Percentiles rank a stretch among this genome's conserved stretches.
Conservation (phyloP, 2,329 filamentous ascomycete species). For the Fusarium clavum region DNA sequence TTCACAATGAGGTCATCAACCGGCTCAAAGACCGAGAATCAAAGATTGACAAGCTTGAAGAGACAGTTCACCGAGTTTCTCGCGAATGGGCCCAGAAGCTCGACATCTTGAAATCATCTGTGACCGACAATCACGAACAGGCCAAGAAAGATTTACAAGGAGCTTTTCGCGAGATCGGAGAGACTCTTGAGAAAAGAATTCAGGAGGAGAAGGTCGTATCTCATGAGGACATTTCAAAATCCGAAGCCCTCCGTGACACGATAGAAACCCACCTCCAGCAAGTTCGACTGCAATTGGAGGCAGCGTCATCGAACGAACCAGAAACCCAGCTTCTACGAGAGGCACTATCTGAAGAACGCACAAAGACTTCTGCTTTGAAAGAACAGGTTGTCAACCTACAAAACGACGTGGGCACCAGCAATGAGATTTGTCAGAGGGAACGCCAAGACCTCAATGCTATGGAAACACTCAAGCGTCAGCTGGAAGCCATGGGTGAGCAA, state of each 20-base stretch:
- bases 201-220: conserved; percentile 36
- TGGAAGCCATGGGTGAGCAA: conserved; percentile 41
- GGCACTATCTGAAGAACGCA: conserved; percentile 25
- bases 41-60: conserved; percentile 39
- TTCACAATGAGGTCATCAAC: conserved; percentile 31
- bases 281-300: conserved; percentile 32
- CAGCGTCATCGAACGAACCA: neutral
- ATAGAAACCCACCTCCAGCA: conserved; percentile 41
- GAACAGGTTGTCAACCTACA: conserved; percentile 42
- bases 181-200: conserved; percentile 41
- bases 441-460: conserved; percentile 46
- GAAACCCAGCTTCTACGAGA: conserved; percentile 14
- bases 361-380: conserved; percentile 20
- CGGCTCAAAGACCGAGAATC: conserved; percentile 38
- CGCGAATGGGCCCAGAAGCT: conserved; percentile 37
- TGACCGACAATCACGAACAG: conserved; percentile 23
- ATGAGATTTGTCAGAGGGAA: conserved; percentile 44
- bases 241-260: conserved; percentile 19
- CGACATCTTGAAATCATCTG: conserved; percentile 22
- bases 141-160: conserved; percentile 31
- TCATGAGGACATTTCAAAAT: conserved; percentile 28
- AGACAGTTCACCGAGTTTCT: conserved; percentile 31
- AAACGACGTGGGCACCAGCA: conserved; percentile 28
- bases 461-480: conserved; percentile 40
- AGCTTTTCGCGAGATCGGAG: conserved; percentile 35